Evolutionary conservation across 495 filamentous ascomycete genomes (phyloP), one percentile per base, ranked within the genome.

Genomic region (Penicillium roqueforti): DNA sequence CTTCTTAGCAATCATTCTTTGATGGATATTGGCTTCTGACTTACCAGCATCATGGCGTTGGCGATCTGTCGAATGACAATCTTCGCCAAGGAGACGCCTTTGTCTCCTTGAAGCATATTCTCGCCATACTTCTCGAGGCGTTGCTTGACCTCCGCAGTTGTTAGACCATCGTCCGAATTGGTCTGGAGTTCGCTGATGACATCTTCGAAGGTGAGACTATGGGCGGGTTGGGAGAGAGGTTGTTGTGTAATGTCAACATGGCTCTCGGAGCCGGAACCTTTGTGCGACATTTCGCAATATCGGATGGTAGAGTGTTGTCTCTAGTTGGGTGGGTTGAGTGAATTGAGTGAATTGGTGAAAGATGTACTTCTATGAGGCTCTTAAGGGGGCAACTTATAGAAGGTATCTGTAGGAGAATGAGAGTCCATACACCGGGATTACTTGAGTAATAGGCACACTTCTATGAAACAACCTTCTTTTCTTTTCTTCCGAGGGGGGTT

Each of bases 21-120:
- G 13, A 2, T 16, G n/a, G 14, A 0, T 16, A 5, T 26, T 41
- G 7, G 16, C 10, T 25, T 40, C 16, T 13, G 22, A 65, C 62
- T 58, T 59, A 83, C 79, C 56, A 85, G 67, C 58, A 83, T 82
- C 79, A 89, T 84, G 6, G 85, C 85, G 62, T 88, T 87, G 56
- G 86, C 80, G 29, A 86, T 69, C 56, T 86, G 82, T 6, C 80
- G 67, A 50, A 86, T 68, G 7, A 87, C 62, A 60, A 87, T 87
- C 55, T 79, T 80, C 2, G 65, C 71, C 20, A 78, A 62, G 18
- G 80, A 78, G 47, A 88, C 82, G 14, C 83, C 78, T 54, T 74
- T 73, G 45, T 74, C 79, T 40, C 81, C 78, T 40, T 80, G 80
- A 28, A 90, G 61, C 52, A 83, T 76, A 61, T 89, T 90, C 8